These are phyloP conservation scores for Skeletonema potamos DNA, from an alignment of 108 stramenopile species.

Conservation along the genomic window DNA sequence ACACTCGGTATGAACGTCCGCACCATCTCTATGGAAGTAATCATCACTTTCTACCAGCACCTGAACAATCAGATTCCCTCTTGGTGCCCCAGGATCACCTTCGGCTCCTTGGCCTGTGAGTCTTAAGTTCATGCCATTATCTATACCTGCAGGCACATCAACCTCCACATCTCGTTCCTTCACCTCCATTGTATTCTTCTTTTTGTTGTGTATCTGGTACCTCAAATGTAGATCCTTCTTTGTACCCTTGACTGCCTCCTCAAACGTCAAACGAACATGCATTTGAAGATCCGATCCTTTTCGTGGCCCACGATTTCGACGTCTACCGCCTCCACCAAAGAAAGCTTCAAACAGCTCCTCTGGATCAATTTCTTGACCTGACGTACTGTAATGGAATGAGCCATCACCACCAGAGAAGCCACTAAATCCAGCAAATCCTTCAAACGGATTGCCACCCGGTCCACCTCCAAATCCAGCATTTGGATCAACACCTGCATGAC, in stretches of 20 bases:
- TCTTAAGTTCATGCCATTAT: conserved; percentile 91
- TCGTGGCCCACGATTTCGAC: conserved; percentile 67
- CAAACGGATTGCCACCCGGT: conserved; percentile 64
- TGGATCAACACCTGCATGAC: conserved; percentile 93
- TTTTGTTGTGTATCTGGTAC: conserved; percentile 69
- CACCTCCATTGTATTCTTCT: conserved; percentile 63
- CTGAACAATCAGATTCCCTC: conserved; percentile 89
- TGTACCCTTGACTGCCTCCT: conserved; percentile 89
- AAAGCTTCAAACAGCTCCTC: conserved; percentile 91
- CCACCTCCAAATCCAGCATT: conserved; percentile 65
- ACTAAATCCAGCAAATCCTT: conserved; percentile 53
- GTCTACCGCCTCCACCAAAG: conserved; percentile 69
- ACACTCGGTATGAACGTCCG: conserved; percentile 82
- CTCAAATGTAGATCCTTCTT: conserved; percentile 79
- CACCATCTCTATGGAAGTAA: conserved; percentile 89
- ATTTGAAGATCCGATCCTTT: conserved; percentile 90
- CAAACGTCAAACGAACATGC: conserved; percentile 78
- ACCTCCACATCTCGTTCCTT: conserved; percentile 86
- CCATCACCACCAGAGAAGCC: conserved; percentile 76
- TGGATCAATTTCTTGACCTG: conserved; percentile 75
- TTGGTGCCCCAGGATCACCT: conserved; percentile 86
- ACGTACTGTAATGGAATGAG: conserved; percentile 66
- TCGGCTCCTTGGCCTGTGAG: conserved; percentile 89
- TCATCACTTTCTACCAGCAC: conserved; percentile 85
- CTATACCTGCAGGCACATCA: conserved; percentile 92